Percentiles rank a stretch among this genome's conserved stretches.
Conservation (phyloP, 148 eudicot species). For the Silene uniflora region DNA sequence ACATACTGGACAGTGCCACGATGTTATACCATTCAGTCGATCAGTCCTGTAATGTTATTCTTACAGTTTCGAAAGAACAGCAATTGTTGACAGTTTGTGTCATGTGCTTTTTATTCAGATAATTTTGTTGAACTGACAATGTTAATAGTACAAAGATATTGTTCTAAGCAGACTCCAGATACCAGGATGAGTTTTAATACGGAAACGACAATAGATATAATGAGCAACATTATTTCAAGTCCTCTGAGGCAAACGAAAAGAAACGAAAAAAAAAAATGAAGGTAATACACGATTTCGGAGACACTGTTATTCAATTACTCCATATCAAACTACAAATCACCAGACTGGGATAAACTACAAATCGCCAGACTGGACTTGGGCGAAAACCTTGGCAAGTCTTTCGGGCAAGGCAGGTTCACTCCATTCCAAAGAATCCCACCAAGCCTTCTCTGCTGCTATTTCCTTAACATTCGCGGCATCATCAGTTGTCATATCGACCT, state of each 20-base stretch:
- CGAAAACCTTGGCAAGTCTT: slow-evolving; percentile 8
- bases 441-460: slow-evolving; percentile 21
- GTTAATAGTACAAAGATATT: too few relatives aligned
- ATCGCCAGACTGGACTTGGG: slow-evolving; percentile 7
- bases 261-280: too few relatives aligned
- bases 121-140: neutral
- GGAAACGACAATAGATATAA: too few relatives aligned
- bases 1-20: neutral
- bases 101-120: neutral
- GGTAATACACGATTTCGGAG: too few relatives aligned
- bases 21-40: neutral
- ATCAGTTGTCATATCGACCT: slow-evolving; percentile 13
- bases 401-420: neutral
- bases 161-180: too few relatives aligned
- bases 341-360: slow-evolving; percentile 12
- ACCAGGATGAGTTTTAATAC: too few relatives aligned
- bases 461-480: slow-evolving; percentile 21
- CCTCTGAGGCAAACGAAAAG: too few relatives aligned
- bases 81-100: neutral
- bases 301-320: too few relatives aligned
- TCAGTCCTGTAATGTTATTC: neutral
- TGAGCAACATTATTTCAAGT: too few relatives aligned
- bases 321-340: slow-evolving; percentile 23
- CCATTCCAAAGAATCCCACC: slow-evolving; percentile 31
- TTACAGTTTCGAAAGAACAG: neutral